A percentile compares a stretch with the other conserved stretches of the same genome.
Evolutionary conservation across 306 rosid genomes (phyloP).

Genomic region (Astragalus membranaceus): DNA sequence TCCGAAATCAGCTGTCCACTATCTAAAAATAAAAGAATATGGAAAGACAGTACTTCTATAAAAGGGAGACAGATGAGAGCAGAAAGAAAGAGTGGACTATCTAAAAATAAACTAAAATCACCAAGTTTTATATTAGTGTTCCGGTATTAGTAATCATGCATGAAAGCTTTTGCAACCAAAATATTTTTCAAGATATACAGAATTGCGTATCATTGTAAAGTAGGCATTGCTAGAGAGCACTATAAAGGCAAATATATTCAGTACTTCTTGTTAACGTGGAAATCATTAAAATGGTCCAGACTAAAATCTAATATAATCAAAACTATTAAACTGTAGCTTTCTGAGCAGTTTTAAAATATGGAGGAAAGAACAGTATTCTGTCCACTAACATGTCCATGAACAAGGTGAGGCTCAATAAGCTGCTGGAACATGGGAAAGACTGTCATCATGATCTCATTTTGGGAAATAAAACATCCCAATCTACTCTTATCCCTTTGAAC

Average conservation of each 20-base stretch:
- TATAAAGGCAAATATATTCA: neutral
- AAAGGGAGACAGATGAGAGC: neutral
- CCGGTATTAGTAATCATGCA: slow-evolving; percentile 10
- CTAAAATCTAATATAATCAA: slow-evolving; percentile 4
- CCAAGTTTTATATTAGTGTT: slow-evolving; percentile 6
- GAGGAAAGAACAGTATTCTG: neutral
- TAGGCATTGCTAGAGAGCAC: slow-evolving; percentile 4
- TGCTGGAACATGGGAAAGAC: slow-evolving; percentile 99
- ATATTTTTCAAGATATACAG: slow-evolving; percentile 10
- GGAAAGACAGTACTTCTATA: slow-evolving; percentile 2
- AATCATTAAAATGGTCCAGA: neutral
- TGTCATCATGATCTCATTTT: slow-evolving; percentile 92
- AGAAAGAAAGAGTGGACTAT: neutral
- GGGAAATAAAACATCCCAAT: slow-evolving; percentile 87
- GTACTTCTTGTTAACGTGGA: neutral
- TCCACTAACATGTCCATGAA: slow-evolving; percentile 91
- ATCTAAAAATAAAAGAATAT: slow-evolving; percentile 9
- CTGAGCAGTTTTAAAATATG: neutral
- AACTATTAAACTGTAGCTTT: neutral
- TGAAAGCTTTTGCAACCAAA: neutral
- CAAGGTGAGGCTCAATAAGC: slow-evolving; percentile 97
- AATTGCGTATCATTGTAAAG: neutral
- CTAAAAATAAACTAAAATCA: slow-evolving; percentile 7
- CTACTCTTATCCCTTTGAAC: slow-evolving; percentile 98
- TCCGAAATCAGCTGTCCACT: slow-evolving; percentile 3